Evolutionary conservation across 495 filamentous ascomycete species (phyloP), one percentile per base, ranked within the genome.

Genomic region (Aspergillus asperescens): DNA sequence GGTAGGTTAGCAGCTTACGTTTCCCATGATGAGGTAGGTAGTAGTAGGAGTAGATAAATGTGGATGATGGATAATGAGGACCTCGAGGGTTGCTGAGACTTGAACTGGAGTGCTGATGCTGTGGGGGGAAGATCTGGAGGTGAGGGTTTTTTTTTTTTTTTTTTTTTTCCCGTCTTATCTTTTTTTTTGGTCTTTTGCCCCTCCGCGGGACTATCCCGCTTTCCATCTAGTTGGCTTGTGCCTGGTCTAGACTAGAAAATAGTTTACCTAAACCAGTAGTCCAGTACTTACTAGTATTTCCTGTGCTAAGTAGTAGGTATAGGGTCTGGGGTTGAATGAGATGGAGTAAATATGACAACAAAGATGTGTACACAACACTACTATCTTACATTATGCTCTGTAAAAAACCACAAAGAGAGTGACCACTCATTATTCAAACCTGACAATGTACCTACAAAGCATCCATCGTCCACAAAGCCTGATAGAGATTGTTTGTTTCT

Each of bases 1-100:
- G 25, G 43, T 27, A 8, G 8, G 22, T 18, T 42, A 46, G 44
- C 20, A 24, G 44, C 44, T 47, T 47, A 47, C 44, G 44, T 47
- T 47, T 23, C 44, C 44, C 44, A 44, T 44, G 24, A 8, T 44
- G 41, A 16, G 29, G 10, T 32, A 10, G 16, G 3, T 29, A 8
- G 7, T 23, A 15, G 29, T 25, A 4, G 8, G 23, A 20, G 5
- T 10, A n/a, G 7, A 42, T 5, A 42, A 15, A 13, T 20, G 18
- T 6, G 18, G 6, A 22, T 2, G 3, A 15, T 12, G 16, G 29
- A 31, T 12, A 13, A 12, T 35, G 32, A 35, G 32, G 32, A 35
- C 32, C 32, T 35, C 16, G 32, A 35, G 32, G 32, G 5, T 29
- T 29, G 27, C 5, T 22, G 4, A 20, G 18, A 4, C 18, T 16